Conservation (phyloP, 768 basidiomycete genomes). For the Suillus clintonianus region DNA sequence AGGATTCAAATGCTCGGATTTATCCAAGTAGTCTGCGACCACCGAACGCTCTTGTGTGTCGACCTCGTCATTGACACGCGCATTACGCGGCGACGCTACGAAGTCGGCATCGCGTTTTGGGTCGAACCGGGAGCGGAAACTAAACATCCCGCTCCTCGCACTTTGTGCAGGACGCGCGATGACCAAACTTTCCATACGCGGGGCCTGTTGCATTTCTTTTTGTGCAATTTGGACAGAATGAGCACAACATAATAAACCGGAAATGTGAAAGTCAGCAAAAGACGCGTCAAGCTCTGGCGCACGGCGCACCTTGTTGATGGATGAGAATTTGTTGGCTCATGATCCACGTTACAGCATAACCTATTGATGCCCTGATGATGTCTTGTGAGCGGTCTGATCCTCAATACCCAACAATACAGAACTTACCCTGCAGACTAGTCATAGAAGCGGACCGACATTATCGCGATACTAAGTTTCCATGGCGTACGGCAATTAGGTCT, state of each 20-base stretch:
- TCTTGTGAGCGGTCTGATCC: neutral
- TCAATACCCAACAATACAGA: neutral
- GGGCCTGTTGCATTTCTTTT: constrained; percentile 19
- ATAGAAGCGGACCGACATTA: constrained; percentile 6
- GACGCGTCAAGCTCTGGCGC: neutral
- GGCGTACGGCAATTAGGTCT: constrained; percentile 12
- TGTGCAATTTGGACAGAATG: neutral
- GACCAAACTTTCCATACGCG: constrained; percentile 30
- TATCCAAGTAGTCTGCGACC: constrained; percentile 22
- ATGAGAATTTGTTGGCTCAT: constrained; percentile 61
- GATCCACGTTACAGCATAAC: constrained; percentile 53
- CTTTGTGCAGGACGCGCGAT: constrained; percentile 13
- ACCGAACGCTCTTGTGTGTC: constrained; percentile 31
- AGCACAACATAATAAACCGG: too few relatives aligned
- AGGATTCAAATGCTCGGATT: too few relatives aligned
- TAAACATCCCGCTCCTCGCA: constrained; percentile 18
- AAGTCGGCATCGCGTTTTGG: constrained; percentile 21
- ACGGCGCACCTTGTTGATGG: constrained; percentile 50
- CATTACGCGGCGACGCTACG: constrained; percentile 3
- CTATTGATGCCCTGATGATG: constrained; percentile 29
- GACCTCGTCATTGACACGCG: constrained; percentile 18
- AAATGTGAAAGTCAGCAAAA: neutral
- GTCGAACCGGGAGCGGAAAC: constrained; percentile 26
- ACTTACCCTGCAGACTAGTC: constrained; percentile 53
- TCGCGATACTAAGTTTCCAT: constrained; percentile 1